phyloP scores from a whole-genome alignment of 2,329 filamentous ascomycete species.

The Scorias spongiosa region DNA sequence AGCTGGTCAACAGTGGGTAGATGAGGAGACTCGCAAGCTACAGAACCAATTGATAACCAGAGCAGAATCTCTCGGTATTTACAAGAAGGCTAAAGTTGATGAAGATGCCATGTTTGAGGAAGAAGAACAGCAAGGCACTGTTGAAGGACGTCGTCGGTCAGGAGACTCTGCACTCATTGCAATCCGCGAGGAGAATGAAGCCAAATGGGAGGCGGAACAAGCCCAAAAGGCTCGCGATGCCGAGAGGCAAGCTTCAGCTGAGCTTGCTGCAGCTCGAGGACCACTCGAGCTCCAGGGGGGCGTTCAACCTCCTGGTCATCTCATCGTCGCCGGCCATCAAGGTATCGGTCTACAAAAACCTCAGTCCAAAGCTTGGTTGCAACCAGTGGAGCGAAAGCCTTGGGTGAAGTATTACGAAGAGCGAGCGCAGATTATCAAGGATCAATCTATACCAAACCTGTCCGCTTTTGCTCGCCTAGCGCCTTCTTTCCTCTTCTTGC shows the following conservation, averaged over 20 bases:
- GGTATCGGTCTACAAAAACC: slow-evolving; percentile 11
- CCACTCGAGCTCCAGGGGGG: slow-evolving; percentile 17
- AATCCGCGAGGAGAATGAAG: slow-evolving; percentile 16
- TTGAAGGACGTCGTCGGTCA: slow-evolving; percentile 12
- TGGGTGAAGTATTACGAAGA: slow-evolving; percentile 25
- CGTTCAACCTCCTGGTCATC: slow-evolving; percentile 12
- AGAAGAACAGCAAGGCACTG: slow-evolving; percentile 11
- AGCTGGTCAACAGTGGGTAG: slow-evolving; percentile 19
- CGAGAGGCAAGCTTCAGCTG: slow-evolving; percentile 9
- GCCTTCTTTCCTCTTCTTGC: slow-evolving; percentile 26
- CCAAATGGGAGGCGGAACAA: slow-evolving; percentile 13
- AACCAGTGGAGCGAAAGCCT: slow-evolving; percentile 15
- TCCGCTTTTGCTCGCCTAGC: slow-evolving; percentile 27
- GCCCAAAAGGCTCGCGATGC: slow-evolving; percentile 7
- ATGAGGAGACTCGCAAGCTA: slow-evolving; percentile 18
- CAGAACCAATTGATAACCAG: slow-evolving; percentile 16
- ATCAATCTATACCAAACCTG: slow-evolving; percentile 17
- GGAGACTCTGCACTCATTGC: slow-evolving; percentile 15
- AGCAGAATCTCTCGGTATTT: slow-evolving; percentile 20
- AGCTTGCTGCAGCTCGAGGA: slow-evolving; percentile 10
- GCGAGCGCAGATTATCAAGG: slow-evolving; percentile 19
- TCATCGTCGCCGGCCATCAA: slow-evolving; percentile 4
- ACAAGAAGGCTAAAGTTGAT: slow-evolving; percentile 12
- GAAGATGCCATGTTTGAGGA: slow-evolving; percentile 3
- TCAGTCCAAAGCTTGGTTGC: slow-evolving; percentile 13